Evolutionary conservation across 164 flowering plant species (phyloP), one percentile per base, ranked within the genome.

Genomic region (Houttuynia cordata): DNA sequence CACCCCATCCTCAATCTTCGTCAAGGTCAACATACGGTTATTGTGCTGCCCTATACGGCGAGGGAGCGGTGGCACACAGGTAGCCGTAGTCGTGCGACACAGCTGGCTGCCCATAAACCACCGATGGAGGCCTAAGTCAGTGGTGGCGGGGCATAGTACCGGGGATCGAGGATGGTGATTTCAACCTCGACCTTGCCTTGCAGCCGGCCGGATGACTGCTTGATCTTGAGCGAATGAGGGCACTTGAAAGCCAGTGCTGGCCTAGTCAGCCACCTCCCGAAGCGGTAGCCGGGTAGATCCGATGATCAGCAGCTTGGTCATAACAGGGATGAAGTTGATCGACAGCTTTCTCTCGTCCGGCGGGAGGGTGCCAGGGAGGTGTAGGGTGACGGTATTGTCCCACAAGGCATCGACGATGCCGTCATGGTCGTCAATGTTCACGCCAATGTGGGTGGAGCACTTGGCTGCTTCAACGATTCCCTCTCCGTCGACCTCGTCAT

Each of bases 341-440:
- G 21, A 71, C 40, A 84, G 75, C 21, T 71, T 69, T 59, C 81
- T 57, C 24, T 84, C 87, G 14, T 73, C 74, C 62, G 76, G 57
- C 76, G 80, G 19, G 62, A 69, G 60, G 67, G 52, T 7, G 57
- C 14, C 17, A 23, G n/a, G 47, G 52, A 89, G 12, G 8, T 91
- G 85, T 64, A 89, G 53, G 63, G 66, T 58, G 10, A 89, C 82
- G 0, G 68, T 79, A 56, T 83, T 71, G 68, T 85, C 72, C 96
- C 94, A 89, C 62, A 8, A 0, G 14, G 91, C 89, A 20, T 18
- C 57, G 0, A 81, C 79, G 75, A 83, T 91, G 54, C 86, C 87
- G 1, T 70, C 65, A 8, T 73, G 64, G 0, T 81, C 78, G 76
- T 86, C 93, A 55, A 83, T 86, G 1, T 69, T 66, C 8, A 68